Conservation (phyloP, 495 filamentous ascomycete genomes). For the Neurospora tetraspora region DNA sequence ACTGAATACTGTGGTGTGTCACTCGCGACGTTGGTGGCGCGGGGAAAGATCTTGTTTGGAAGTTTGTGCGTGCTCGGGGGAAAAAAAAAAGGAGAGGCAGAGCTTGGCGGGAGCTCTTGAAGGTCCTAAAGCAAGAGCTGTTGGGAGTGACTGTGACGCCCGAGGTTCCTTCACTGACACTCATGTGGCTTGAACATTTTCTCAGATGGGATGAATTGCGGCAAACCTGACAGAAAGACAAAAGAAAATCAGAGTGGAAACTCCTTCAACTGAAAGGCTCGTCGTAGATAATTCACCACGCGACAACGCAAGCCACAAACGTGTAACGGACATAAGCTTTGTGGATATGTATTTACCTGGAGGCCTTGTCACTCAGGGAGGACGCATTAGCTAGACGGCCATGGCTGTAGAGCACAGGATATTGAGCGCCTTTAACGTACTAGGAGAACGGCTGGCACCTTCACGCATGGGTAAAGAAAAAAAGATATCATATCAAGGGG, state of each 20-base stretch:
- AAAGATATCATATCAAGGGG: background rate
- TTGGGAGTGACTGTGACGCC: background rate
- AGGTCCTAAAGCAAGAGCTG: background rate
- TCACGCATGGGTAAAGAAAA: background rate
- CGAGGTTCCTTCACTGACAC: background rate
- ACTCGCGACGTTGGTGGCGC: background rate
- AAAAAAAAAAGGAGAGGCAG: background rate
- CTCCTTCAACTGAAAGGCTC: background rate
- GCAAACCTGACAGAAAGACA: background rate
- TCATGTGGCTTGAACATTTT: background rate
- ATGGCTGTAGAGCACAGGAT: background rate
- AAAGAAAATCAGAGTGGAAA: background rate
- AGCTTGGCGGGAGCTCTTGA: background rate
- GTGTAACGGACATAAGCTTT: background rate
- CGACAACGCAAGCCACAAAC: background rate
- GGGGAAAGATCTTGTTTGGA: background rate
- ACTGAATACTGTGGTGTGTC: background rate
- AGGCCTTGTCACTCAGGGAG: background rate
- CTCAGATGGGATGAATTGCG: background rate
- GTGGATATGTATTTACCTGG: background rate
- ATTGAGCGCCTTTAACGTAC: background rate
- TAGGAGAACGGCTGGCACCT: background rate
- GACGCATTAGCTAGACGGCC: background rate
- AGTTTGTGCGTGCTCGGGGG: background rate
- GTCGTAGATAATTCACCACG: background rate